phyloP scores from a whole-genome alignment of 2,329 filamentous ascomycete species.

The Zalaria sp. region DNA sequence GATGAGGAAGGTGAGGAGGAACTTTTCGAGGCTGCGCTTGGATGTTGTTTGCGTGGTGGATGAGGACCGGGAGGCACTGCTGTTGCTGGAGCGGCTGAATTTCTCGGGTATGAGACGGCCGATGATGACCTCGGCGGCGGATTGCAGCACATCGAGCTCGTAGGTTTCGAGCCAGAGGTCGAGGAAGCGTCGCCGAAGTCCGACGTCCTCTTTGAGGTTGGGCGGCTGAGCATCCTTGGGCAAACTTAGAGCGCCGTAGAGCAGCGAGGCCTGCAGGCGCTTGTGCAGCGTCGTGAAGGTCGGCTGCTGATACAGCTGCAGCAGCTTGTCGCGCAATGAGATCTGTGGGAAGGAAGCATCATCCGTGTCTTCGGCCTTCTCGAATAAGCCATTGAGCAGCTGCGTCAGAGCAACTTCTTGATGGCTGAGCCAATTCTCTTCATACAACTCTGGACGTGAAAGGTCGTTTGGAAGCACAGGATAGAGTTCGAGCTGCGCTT shows the following conservation, averaged over 20 bases:
- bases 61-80: background rate
- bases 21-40: slow-evolving; percentile 21
- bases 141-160: slow-evolving; percentile 33
- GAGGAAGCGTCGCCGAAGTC: slow-evolving; percentile 41
- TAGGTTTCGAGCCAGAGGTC: slow-evolving; percentile 46
- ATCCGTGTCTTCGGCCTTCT: slow-evolving; percentile 20
- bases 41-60: slow-evolving; percentile 15
- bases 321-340: slow-evolving; percentile 31
- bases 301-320: slow-evolving; percentile 40
- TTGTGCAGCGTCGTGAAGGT: slow-evolving; percentile 38
- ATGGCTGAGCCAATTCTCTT: slow-evolving; percentile 48
- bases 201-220: slow-evolving; percentile 40
- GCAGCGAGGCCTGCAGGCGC: slow-evolving; percentile 42
- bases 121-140: slow-evolving; percentile 43
- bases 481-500: slow-evolving; percentile 19
- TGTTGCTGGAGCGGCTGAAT: background rate
- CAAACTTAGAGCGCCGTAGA: slow-evolving; percentile 42
- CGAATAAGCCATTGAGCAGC: slow-evolving; percentile 42
- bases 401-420: slow-evolving; percentile 49
- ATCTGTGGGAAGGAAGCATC: background rate
- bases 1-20: slow-evolving; percentile 44
- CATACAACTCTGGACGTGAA: slow-evolving; percentile 42
- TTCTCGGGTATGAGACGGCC: slow-evolving; percentile 29
- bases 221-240: slow-evolving; percentile 36
- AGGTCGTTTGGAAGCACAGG: slow-evolving; percentile 41